Conservation (phyloP, 805 yeast species). For the Ogataea populi-albae region DNA sequence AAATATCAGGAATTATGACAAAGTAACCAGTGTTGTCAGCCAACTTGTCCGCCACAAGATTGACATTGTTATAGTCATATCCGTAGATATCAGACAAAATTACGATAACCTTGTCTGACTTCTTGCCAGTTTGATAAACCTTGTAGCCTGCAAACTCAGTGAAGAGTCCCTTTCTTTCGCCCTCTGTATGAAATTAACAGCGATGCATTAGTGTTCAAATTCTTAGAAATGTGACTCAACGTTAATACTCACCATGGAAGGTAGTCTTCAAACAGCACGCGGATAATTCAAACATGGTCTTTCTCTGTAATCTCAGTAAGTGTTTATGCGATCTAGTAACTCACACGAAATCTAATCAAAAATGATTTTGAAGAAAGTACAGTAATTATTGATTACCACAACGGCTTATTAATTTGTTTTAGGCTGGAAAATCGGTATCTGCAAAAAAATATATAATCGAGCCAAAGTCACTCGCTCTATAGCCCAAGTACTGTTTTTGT, state of each 20-base stretch:
- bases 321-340: too few relatives aligned
- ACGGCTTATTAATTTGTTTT: too few relatives aligned
- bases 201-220: slow-evolving; percentile 16
- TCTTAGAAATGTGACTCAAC: background rate
- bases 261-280: slow-evolving; percentile 1
- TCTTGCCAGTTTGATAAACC: slow-evolving; percentile 49
- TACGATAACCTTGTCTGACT: slow-evolving; percentile 50
- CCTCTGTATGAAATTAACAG: slow-evolving; percentile 18
- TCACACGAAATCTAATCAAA: too few relatives aligned
- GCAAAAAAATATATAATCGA: too few relatives aligned
- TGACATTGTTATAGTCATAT: slow-evolving; percentile 49
- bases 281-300: slow-evolving; percentile 8
- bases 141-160: slow-evolving; percentile 41
- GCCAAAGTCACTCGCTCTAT: too few relatives aligned
- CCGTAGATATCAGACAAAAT: slow-evolving; percentile 74
- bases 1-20: slow-evolving; percentile 75
- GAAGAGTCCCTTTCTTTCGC: slow-evolving; percentile 45
- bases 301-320: too few relatives aligned
- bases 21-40: slow-evolving; percentile 56
- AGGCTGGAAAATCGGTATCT: too few relatives aligned
- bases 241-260: slow-evolving; percentile 28
- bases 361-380: too few relatives aligned
- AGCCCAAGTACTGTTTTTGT: too few relatives aligned
- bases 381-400: too few relatives aligned
- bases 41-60: slow-evolving; percentile 63